Evolutionary conservation across 2,329 filamentous ascomycete genomes (phyloP), one percentile per base, ranked within the genome.

Genomic region (Geosmithia putterillii): DNA sequence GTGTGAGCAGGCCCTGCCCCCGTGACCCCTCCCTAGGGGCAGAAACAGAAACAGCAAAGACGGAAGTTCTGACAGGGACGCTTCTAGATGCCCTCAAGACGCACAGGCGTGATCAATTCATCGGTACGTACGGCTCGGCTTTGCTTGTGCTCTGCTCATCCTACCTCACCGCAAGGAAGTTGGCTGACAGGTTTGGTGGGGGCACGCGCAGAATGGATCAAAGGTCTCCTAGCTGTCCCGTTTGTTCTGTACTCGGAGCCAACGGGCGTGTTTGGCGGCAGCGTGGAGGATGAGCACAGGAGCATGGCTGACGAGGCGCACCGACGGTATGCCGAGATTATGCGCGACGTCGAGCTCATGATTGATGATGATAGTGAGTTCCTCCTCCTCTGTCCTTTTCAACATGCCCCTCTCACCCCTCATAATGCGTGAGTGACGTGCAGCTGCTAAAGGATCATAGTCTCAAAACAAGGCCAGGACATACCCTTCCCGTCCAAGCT

Each of bases 141-240:
- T 10, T n/a, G n/a, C n/a, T n/a, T n/a, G n/a, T n/a, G n/a, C n/a
- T n/a, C n/a, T 7, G 7, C 23, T 10, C 23, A 6, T 25, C 23
- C 23, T 10, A 25, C 23, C 23, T 25, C 23, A 25, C n/a, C n/a
- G n/a, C n/a, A n/a, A n/a, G n/a, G n/a, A n/a, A n/a, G n/a, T n/a
- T n/a, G n/a, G n/a, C n/a, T n/a, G n/a, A n/a, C n/a, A n/a, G n/a
- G n/a, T n/a, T n/a, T n/a, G n/a, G n/a, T n/a, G n/a, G n/a, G n/a
- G n/a, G n/a, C n/a, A n/a, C n/a, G n/a, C n/a, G n/a, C 54, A 79
- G 87, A 95, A 82, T 96, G 90, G 90, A 86, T 96, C 70, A 96
- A 98, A 66, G 86, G 83, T 35, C 75, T 96, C 4, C 71, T 96
- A 12, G 92, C 92, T 1, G 90, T 96, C 1, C 92, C 92, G 0